phyloP scores from a whole-genome alignment of 2,329 filamentous ascomycete species.

The Aulographum hederae region DNA sequence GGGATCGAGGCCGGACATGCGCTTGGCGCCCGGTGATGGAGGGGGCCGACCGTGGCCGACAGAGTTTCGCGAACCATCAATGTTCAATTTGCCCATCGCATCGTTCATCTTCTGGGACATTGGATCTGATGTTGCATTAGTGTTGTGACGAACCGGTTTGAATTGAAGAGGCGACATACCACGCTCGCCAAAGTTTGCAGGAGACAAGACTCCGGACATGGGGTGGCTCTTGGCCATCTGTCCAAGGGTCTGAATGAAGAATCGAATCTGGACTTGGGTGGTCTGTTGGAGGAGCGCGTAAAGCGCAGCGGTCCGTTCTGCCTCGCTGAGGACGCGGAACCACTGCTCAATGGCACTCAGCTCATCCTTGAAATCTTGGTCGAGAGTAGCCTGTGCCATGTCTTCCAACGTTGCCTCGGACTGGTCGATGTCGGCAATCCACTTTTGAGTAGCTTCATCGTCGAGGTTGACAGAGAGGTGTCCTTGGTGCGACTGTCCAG shows the following conservation, averaged over 20 bases:
- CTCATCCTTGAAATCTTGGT: slow-evolving; percentile 99
- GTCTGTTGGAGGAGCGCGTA: slow-evolving; percentile 96
- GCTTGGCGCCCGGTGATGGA: slow-evolving; percentile 61
- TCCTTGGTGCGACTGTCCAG: slow-evolving; percentile 55
- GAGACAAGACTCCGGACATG: slow-evolving; percentile 88
- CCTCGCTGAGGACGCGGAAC: slow-evolving; percentile 94
- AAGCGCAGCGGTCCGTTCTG: slow-evolving; percentile 83
- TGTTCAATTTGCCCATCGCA: slow-evolving; percentile 88
- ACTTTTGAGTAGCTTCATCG: slow-evolving; percentile 80
- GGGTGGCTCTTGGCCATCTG: slow-evolving; percentile 98
- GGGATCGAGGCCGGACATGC: slow-evolving; percentile 84
- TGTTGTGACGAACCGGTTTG: too few relatives aligned
- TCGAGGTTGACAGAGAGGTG: slow-evolving; percentile 73
- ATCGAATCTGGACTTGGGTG: slow-evolving; percentile 94
- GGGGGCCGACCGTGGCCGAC: slow-evolving; percentile 54
- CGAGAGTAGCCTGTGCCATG: slow-evolving; percentile 95
- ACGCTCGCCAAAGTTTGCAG: slow-evolving; percentile 85
- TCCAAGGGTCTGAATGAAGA: slow-evolving; percentile 96
- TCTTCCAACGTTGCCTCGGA: slow-evolving; percentile 98
- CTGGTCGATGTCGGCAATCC: slow-evolving; percentile 97
- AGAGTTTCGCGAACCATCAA: slow-evolving; percentile 74
- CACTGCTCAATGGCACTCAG: slow-evolving; percentile 98
- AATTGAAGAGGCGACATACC: slow-evolving; percentile 36
- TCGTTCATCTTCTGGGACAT: slow-evolving; percentile 94
- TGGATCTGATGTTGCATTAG: slow-evolving; percentile 56